These are phyloP conservation scores for Suhomyces wounanorum DNA, from an alignment of 1,139 yeast species.

Conservation along the genomic window DNA sequence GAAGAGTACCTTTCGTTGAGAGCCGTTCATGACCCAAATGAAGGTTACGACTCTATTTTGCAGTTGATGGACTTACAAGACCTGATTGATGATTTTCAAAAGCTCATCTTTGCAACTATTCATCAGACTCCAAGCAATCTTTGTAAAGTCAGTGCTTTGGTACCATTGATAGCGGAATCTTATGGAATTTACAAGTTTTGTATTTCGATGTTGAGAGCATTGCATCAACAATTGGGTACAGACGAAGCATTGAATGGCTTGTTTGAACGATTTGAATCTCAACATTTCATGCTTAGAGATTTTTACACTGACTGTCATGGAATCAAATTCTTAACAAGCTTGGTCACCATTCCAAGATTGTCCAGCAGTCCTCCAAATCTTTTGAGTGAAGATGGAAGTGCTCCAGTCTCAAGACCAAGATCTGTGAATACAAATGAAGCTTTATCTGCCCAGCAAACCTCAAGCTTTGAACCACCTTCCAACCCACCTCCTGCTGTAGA, in stretches of 20 bases:
- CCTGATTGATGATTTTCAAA: conserved; percentile 76
- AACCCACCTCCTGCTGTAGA: conserved; percentile 43
- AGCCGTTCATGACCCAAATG: conserved; percentile 91
- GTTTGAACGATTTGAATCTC: conserved; percentile 71
- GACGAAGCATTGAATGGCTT: conserved; percentile 79
- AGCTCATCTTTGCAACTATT: conserved; percentile 73
- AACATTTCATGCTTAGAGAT: conserved; percentile 76
- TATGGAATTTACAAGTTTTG: conserved; percentile 90
- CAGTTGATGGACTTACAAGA: conserved; percentile 90
- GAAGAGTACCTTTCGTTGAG: conserved; percentile 90
- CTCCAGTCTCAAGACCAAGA: conserved; percentile 42
- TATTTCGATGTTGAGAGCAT: conserved; percentile 87
- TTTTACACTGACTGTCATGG: conserved; percentile 91
- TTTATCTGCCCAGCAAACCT: conserved; percentile 39
- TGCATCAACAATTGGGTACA: conserved; percentile 75
- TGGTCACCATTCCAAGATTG: conserved; percentile 84
- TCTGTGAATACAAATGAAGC: conserved; percentile 27
- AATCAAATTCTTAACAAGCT: conserved; percentile 76
- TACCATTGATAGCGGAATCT: conserved; percentile 90
- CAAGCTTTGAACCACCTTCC: conserved; percentile 28
- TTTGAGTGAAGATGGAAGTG: conserved; percentile 36
- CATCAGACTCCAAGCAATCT: conserved; percentile 68
- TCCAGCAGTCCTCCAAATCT: conserved; percentile 71
- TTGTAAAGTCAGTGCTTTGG: conserved; percentile 83
- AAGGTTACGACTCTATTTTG: conserved; percentile 87